Percentiles rank a stretch among this genome's conserved stretches.
Evolutionary conservation across 2,329 filamentous ascomycete species (phyloP).

Genomic region (Apiospora marii): DNA sequence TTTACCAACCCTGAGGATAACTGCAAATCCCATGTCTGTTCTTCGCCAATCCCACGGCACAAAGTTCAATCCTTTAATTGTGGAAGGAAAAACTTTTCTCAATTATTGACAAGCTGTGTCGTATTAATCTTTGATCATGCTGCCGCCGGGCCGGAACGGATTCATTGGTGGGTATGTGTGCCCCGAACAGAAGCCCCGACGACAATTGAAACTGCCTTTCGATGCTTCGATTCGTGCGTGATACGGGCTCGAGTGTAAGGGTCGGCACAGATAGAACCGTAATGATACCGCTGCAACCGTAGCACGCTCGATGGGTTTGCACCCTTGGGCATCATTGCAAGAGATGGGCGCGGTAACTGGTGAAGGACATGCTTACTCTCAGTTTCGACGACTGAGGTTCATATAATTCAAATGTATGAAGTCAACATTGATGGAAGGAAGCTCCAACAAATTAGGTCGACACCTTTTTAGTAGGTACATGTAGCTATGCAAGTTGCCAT

Average conservation of each 20-base stretch:
- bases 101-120: conserved; percentile 10
- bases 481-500: conserved; percentile 15
- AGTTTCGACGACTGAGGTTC: not conserved
- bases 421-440: not conserved
- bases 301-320: not conserved
- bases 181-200: not conserved
- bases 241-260: not conserved
- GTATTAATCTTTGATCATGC: not conserved
- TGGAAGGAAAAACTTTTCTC: conserved; percentile 5
- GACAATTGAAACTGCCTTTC: not conserved
- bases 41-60: conserved; percentile 6
- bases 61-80: conserved; percentile 2
- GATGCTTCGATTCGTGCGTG: not conserved
- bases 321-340: not conserved
- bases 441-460: conserved; percentile 12
- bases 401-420: not conserved
- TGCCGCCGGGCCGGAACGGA: conserved; percentile 9
- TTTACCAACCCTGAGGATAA: conserved; percentile 24
- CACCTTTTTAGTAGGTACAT: conserved; percentile 21
- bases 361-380: not conserved
- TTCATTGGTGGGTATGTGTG: not conserved
- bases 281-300: not conserved
- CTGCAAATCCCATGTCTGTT: conserved; percentile 2
- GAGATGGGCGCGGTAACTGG: not conserved
- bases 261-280: not conserved